These are phyloP conservation scores for Eutrema japonicum DNA, from an alignment of 345 rosid genomes.

Conservation along the genomic window DNA sequence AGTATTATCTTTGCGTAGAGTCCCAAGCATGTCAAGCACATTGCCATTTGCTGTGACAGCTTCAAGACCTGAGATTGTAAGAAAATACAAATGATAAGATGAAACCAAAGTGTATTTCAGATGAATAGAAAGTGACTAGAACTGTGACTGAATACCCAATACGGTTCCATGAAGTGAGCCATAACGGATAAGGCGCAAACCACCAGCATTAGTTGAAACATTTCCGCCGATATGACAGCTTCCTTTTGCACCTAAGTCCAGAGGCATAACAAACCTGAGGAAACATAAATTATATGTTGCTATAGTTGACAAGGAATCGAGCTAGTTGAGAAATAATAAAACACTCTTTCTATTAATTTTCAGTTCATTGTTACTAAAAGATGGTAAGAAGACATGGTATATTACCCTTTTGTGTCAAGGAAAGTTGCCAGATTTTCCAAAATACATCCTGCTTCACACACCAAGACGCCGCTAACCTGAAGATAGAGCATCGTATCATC, in stretches of 20 bases:
- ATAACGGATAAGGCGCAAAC: constrained; percentile 91
- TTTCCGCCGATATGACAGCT: constrained; percentile 99
- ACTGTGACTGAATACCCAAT: constrained; percentile 61
- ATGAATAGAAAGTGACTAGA: neutral
- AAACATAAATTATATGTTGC: constrained; percentile 47
- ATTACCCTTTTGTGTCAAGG: constrained; percentile 81
- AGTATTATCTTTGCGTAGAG: constrained; percentile 93
- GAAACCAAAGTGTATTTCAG: neutral
- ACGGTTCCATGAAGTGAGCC: constrained; percentile 94
- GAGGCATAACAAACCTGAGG: constrained; percentile 98
- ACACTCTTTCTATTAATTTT: neutral
- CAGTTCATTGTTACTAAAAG: constrained; percentile 1
- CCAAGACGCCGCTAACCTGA: constrained; percentile 91
- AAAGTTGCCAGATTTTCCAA: constrained; percentile 81
- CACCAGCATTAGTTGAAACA: constrained; percentile 99
- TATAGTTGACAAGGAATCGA: constrained; percentile 7
- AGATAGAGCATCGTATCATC: constrained; percentile 30
- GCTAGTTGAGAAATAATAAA: neutral
- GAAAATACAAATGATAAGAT: neutral
- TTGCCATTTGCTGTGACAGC: constrained; percentile 88
- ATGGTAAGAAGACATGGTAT: neutral
- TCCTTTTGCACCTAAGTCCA: constrained; percentile 99
- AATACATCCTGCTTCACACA: constrained; percentile 98
- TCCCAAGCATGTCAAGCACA: constrained; percentile 94
- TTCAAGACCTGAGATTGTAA: constrained; percentile 68